A percentile compares a stretch with the other conserved stretches of the same genome.
phyloP scores from a whole-genome alignment of 495 filamentous ascomycete genomes.

The Lasiosphaeriaceae sp. region DNA sequence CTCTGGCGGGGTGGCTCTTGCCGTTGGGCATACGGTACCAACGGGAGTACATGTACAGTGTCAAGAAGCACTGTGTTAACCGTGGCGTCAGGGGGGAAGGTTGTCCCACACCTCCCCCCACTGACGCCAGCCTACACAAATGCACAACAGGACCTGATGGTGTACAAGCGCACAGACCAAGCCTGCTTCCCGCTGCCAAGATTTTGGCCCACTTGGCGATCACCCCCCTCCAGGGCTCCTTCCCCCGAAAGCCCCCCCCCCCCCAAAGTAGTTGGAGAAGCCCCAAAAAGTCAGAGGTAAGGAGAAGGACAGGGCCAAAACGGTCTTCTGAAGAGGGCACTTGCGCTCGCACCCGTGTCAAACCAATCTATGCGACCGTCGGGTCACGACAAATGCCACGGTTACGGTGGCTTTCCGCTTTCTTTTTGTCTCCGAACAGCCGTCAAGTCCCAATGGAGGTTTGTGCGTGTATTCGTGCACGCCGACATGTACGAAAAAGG shows the following conservation, averaged over 20 bases:
- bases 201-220: background rate
- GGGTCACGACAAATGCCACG: slow-evolving; percentile 3
- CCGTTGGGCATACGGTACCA: background rate
- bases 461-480: background rate
- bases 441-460: background rate
- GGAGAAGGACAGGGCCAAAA: background rate
- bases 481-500: background rate
- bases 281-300: slow-evolving; percentile 1
- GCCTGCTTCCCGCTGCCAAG: slow-evolving; percentile 3
- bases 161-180: slow-evolving; percentile 5
- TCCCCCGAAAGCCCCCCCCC: no score
- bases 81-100: background rate
- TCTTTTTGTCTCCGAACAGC: background rate
- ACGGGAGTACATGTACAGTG: background rate
- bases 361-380: slow-evolving; percentile 10
- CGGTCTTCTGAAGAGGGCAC: background rate
- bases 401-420: background rate
- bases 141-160: slow-evolving; percentile 6
- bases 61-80: background rate
- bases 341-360: slow-evolving; percentile 1
- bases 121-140: background rate
- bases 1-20: background rate
- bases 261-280: slow-evolving; percentile 1
- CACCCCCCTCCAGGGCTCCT: background rate
- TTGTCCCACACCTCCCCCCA: slow-evolving; percentile 3